Percentiles rank a stretch among this genome's conserved stretches.
phyloP scores from a whole-genome alignment of 371 early-diverging fungal species.

The Dinochytrium kinnereticum region DNA sequence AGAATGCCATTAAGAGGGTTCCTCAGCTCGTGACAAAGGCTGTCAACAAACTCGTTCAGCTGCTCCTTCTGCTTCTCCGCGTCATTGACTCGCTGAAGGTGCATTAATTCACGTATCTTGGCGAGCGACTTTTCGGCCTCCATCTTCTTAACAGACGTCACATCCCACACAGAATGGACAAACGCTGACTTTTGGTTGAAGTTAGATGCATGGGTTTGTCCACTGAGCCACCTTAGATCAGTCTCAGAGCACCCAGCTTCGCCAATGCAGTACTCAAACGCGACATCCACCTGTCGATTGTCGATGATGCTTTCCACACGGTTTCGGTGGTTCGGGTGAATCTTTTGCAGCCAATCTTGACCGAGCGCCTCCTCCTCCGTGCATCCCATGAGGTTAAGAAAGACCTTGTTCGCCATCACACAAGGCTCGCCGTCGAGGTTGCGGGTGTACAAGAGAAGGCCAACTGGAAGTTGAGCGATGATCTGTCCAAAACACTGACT shows the following conservation, averaged over 20 bases:
- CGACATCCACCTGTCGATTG: not conserved
- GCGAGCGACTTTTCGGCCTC: not conserved
- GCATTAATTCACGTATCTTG: not conserved
- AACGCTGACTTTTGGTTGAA: not conserved
- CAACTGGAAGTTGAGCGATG: not conserved
- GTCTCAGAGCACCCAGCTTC: not conserved
- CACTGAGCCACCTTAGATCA: not conserved
- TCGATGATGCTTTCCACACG: not conserved
- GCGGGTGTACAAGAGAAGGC: not conserved
- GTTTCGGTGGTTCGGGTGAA: not conserved
- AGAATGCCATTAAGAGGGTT: constrained; percentile 6
- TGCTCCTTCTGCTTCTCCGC: not conserved
- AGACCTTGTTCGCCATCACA: not conserved
- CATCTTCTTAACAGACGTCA: not conserved
- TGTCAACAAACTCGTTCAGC: not conserved
- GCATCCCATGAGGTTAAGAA: not conserved
- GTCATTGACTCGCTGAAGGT: not conserved
- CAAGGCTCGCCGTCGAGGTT: not conserved
- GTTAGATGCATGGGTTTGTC: not conserved
- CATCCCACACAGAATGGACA: not conserved
- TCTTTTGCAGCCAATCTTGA: not conserved
- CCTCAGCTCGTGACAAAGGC: constrained; percentile 9
- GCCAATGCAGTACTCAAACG: not conserved
- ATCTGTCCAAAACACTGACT: not conserved
- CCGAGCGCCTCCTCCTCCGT: constrained; percentile 2